These are phyloP conservation scores for Tolypocladium tropicale DNA, from an alignment of 2,329 filamentous ascomycete species.

Conservation along the genomic window DNA sequence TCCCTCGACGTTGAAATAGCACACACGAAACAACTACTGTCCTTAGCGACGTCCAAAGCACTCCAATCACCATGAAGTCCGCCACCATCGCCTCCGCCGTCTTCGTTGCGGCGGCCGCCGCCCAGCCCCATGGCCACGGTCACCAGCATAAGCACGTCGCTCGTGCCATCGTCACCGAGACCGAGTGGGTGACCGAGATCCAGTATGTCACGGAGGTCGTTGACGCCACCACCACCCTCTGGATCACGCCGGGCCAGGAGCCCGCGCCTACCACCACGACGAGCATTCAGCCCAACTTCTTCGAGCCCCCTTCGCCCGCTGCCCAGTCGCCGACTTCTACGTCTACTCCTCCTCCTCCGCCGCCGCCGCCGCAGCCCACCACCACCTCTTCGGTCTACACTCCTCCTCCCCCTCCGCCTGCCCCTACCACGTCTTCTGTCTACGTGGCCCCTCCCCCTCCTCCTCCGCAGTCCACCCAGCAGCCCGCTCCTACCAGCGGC, in stretches of 20 bases:
- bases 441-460: conserved; percentile 6
- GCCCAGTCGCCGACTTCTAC: conserved; percentile 4
- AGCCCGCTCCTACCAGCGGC: not conserved
- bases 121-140: conserved; percentile 36
- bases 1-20: not conserved
- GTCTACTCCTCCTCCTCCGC: conserved; percentile 6
- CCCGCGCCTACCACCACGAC: conserved; percentile 13
- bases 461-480: not conserved
- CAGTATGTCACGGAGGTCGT: conserved; percentile 35
- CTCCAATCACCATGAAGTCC: conserved; percentile 30
- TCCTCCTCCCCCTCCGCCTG: conserved; percentile 5
- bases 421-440: conserved; percentile 8
- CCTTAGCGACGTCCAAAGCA: conserved; percentile 1
- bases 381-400: conserved; percentile 1
- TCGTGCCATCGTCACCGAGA: conserved; percentile 34
- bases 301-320: conserved; percentile 11
- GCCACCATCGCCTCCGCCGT: conserved; percentile 18
- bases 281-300: conserved; percentile 17
- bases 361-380: conserved; percentile 5
- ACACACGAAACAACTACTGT: not conserved
- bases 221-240: conserved; percentile 37
- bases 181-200: conserved; percentile 40
- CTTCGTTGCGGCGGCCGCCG: conserved; percentile 32
- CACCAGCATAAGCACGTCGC: conserved; percentile 26
- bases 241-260: conserved; percentile 25